phyloP scores from a whole-genome alignment of 192 early-diverging fungal species.

The Gaertneriomyces sp. region DNA sequence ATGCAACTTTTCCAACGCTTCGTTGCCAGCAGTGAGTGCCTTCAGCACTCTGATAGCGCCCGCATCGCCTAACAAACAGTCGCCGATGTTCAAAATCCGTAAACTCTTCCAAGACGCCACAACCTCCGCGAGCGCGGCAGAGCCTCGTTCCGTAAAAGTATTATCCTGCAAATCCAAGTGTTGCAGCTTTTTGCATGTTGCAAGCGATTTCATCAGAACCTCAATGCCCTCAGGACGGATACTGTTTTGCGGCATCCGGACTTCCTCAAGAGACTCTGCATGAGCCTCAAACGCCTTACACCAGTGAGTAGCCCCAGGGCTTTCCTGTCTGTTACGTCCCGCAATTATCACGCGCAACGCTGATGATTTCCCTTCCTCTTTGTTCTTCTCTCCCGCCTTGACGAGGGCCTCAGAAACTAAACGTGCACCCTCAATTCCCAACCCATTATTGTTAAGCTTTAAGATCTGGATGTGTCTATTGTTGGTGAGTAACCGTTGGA shows the following conservation, averaged over 20 bases:
- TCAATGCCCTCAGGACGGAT: constrained; percentile 92
- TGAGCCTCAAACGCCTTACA: constrained; percentile 78
- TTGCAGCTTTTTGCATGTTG: constrained; percentile 60
- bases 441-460: constrained; percentile 95
- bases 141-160: constrained; percentile 84
- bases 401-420: constrained; percentile 81
- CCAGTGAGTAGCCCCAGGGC: constrained; percentile 69
- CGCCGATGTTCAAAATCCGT: constrained; percentile 78
- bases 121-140: constrained; percentile 70
- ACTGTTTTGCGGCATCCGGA: constrained; percentile 95
- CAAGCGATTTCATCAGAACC: constrained; percentile 65
- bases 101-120: constrained; percentile 77
- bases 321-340: constrained; percentile 93
- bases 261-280: constrained; percentile 67
- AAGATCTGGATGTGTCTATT: constrained; percentile 77
- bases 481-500: constrained; percentile 79
- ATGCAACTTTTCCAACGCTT: constrained; percentile 56
- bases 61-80: constrained; percentile 76
- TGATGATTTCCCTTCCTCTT: constrained; percentile 55
- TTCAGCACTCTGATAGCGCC: constrained; percentile 67
- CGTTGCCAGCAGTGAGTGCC: constrained; percentile 58
- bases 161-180: constrained; percentile 94
- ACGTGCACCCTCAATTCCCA: constrained; percentile 85
- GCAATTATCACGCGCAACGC: constrained; percentile 77
- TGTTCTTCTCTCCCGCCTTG: constrained; percentile 69